Base-by-base conservation (phyloP, 345 rosid species). In the Euphorbia lathyris region DNA sequence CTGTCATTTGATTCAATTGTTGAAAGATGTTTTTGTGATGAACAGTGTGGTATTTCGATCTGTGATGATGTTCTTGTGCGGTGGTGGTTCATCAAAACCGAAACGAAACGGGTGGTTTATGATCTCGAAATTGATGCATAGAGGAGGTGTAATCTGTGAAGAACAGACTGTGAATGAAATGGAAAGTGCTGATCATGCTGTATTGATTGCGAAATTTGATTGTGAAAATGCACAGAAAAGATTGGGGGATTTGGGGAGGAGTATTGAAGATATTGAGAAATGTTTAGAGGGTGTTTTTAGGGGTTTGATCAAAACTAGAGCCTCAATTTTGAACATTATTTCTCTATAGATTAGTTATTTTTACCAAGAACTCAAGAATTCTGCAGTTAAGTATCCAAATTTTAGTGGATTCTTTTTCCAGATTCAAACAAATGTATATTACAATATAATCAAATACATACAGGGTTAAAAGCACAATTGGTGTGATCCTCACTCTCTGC, bases 271-370 rank as follows among this genome's bases (percentile, higher is more conserved):
- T 26, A 70, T 89, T 25, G 97, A 89, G 71, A 82, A 72, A 52
- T 66, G 83, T 40, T 73, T 93, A 59, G 88, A 90, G 71, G 48
- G 82, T 26, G 58, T 85, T 63, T 85, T 85, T 63, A 86, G 92
- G 83, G 43, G 67, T 51, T 72, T 93, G 83, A 78, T 87, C 7
- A 86, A 84, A 76, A 68, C 90, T 68, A 83, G 97, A 73, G 73
- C 90, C 29, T 77, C 93, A 16, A 75, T 90, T 66, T 77, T 89
- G 78, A 93, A 87, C 78, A 85, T 89, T n/a, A 69, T 85, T 67
- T 90, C 92, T 61, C 85, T 77, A 47, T 90, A 80, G 72, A 42
- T n/a, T n/a, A n/a, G n/a, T n/a, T n/a, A n/a, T n/a, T n/a, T n/a
- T n/a, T n/a, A n/a, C n/a, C n/a, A n/a, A n/a, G n/a, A n/a, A n/a